These are phyloP conservation scores for Knufia fluminis DNA, from an alignment of 2,329 filamentous ascomycete species.

Conservation along the genomic window DNA sequence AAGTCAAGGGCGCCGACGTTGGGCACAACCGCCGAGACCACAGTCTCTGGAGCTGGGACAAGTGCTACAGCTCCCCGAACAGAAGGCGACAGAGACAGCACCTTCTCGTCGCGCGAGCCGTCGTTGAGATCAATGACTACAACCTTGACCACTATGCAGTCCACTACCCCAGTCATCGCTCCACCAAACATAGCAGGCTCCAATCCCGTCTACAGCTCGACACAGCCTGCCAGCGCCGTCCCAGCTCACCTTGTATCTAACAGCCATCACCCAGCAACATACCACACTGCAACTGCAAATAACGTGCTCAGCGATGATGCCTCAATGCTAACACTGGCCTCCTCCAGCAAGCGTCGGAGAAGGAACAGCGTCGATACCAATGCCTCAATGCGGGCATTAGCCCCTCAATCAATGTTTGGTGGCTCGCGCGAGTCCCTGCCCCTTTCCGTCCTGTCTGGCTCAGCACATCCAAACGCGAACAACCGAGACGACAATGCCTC, in stretches of 20 bases:
- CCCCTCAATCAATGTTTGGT: conserved; percentile 55
- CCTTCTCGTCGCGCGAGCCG: conserved; percentile 56
- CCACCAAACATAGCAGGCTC: conserved; percentile 23
- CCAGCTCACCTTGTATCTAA: conserved; percentile 48
- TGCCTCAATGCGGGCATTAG: conserved; percentile 55
- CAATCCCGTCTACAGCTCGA: conserved; percentile 44
- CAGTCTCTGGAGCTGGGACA: conserved; percentile 72
- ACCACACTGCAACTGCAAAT: conserved; percentile 53
- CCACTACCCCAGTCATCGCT: conserved; percentile 29
- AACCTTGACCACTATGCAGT: conserved; percentile 58
- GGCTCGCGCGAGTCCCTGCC: conserved; percentile 56
- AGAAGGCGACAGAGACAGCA: conserved; percentile 59
- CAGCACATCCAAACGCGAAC: conserved; percentile 29
- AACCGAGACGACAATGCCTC: conserved; percentile 34
- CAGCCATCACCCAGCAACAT: conserved; percentile 47
- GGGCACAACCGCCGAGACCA: conserved; percentile 71
- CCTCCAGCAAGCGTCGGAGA: conserved; percentile 54
- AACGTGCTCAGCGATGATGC: conserved; percentile 57
- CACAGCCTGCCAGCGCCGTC: conserved; percentile 52
- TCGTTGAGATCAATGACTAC: conserved; percentile 58
- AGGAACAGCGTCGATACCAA: conserved; percentile 57
- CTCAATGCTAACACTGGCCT: conserved; percentile 56
- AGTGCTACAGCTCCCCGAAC: conserved; percentile 58
- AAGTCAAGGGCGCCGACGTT: conserved; percentile 70
- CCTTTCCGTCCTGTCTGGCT: conserved; percentile 52